These are phyloP conservation scores for Wickerhamiella pararugosa DNA, from an alignment of 1,139 yeast genomes.

Conservation along the genomic window DNA sequence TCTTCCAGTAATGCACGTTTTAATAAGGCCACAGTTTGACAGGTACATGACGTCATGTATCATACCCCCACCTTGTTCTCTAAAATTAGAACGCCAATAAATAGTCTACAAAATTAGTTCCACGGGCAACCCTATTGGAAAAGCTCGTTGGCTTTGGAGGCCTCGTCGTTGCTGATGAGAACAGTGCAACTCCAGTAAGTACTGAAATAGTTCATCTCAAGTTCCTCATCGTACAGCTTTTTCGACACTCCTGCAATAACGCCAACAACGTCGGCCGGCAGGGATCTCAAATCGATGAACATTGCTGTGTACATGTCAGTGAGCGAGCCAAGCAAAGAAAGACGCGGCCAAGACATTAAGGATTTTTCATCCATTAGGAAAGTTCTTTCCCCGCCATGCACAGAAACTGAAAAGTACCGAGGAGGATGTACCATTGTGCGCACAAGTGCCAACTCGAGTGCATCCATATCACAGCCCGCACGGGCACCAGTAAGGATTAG, in stretches of 20 bases:
- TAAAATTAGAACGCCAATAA: too few relatives aligned
- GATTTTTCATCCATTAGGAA: conserved; percentile 32
- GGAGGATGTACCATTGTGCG: conserved; percentile 26
- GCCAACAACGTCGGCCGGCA: conserved; percentile 51
- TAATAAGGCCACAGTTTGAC: neutral
- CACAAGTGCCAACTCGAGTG: conserved; percentile 18
- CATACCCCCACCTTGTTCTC: too few relatives aligned
- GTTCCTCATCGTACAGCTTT: conserved; percentile 24
- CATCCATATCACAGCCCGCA: conserved; percentile 29
- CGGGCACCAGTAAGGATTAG: conserved; percentile 51
- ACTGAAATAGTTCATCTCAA: conserved; percentile 46
- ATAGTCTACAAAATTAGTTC: too few relatives aligned
- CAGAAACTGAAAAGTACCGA: conserved; percentile 42
- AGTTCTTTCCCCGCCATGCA: conserved; percentile 41
- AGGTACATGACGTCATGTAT: neutral
- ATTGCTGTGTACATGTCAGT: conserved; percentile 45
- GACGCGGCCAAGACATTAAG: conserved; percentile 23
- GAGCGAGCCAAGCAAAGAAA: conserved; percentile 39
- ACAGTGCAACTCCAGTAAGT: conserved; percentile 35
- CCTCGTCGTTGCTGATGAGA: neutral
- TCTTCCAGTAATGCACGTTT: too few relatives aligned
- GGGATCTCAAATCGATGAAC: conserved; percentile 36
- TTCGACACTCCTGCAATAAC: conserved; percentile 55
- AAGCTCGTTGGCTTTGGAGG: neutral
- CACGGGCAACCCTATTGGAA: too few relatives aligned